Evolutionary conservation across 768 basidiomycete genomes (phyloP).

Genomic region (Lepiota brunneoincarnata): DNA sequence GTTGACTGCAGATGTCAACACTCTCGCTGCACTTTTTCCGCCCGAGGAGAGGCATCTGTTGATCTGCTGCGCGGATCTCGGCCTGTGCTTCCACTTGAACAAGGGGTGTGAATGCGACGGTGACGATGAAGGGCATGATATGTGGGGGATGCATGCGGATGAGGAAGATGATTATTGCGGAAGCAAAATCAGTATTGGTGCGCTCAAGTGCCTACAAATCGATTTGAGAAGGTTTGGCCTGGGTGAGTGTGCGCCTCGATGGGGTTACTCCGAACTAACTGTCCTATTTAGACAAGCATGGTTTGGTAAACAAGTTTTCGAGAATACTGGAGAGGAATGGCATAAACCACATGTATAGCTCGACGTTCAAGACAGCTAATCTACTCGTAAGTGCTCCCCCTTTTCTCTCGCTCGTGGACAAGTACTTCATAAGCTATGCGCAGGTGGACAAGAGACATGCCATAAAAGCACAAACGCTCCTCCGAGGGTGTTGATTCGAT

Average conservation of each 20-base stretch:
- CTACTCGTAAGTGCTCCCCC: constrained; percentile 48
- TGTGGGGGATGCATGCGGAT: constrained; percentile 28
- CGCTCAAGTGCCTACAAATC: constrained; percentile 70
- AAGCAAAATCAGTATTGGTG: constrained; percentile 32
- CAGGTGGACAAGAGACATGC: constrained; percentile 61
- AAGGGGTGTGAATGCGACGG: constrained; percentile 24
- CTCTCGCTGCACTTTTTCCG: constrained; percentile 70
- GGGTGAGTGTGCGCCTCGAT: constrained; percentile 40
- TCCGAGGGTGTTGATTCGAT: constrained; percentile 51
- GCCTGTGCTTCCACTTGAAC: constrained; percentile 42
- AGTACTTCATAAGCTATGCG: neutral
- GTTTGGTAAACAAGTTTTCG: constrained; percentile 75
- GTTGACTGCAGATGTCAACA: constrained; percentile 65
- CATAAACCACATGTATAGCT: constrained; percentile 83
- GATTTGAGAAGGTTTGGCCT: constrained; percentile 72
- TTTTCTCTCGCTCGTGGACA: neutral
- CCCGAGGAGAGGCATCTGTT: constrained; percentile 72
- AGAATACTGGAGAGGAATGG: constrained; percentile 67
- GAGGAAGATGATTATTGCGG: constrained; percentile 33
- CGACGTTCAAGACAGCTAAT: constrained; percentile 83
- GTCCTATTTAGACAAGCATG: constrained; percentile 60
- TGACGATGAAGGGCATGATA: constrained; percentile 2
- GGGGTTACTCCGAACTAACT: neutral
- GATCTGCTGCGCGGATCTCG: constrained; percentile 69
- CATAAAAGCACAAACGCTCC: constrained; percentile 51